Evolutionary conservation across 805 yeast genomes (phyloP).

Genomic region (Sugiyamaella qingdaonensis): DNA sequence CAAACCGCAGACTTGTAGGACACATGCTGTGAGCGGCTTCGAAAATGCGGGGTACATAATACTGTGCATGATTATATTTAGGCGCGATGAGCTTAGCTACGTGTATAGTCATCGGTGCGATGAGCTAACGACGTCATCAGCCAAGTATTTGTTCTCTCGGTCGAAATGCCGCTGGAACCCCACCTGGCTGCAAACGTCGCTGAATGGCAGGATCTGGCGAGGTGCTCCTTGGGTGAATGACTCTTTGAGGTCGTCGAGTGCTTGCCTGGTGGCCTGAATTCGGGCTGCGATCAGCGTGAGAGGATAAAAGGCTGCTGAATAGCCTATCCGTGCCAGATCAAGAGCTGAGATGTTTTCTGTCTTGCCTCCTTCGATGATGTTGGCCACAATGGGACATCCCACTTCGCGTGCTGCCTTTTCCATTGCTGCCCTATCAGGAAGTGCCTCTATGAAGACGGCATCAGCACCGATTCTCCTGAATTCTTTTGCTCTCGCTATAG

Average conservation of each 20-base stretch:
- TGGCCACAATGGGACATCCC: constrained; percentile 9
- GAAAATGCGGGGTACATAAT: no score
- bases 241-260: constrained; percentile 7
- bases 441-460: constrained; percentile 13
- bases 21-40: no score
- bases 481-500: constrained; percentile 7
- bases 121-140: background rate
- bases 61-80: no score
- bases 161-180: constrained; percentile 12
- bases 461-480: constrained; percentile 13
- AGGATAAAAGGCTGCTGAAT: constrained; percentile 13
- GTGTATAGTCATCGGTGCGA: no score
- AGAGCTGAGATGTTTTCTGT: constrained; percentile 11
- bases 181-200: constrained; percentile 10
- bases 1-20: no score
- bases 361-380: constrained; percentile 16
- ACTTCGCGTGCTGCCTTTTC: constrained; percentile 5
- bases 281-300: constrained; percentile 10
- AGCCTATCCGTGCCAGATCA: constrained; percentile 10
- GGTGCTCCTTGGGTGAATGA: constrained; percentile 9
- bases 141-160: background rate
- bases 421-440: constrained; percentile 12
- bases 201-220: constrained; percentile 8
- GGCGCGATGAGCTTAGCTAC: no score
- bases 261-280: constrained; percentile 12